phyloP scores from a whole-genome alignment of 495 filamentous ascomycete species.

The Choiromyces venosus region DNA sequence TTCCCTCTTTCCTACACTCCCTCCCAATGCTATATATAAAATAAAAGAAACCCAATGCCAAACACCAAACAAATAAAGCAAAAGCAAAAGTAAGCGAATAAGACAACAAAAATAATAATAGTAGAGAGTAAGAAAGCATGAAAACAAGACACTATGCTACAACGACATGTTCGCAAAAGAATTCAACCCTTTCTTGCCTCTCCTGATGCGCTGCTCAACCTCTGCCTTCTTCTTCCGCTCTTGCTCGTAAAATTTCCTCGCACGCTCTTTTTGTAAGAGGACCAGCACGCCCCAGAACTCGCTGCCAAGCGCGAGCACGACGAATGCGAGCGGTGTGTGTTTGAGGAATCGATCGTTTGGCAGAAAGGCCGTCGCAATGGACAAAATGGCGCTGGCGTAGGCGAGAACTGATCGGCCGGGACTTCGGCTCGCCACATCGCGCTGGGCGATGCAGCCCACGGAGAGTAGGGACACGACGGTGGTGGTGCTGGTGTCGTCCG shows the following conservation, averaged over 20 bases:
- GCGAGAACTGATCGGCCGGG: not conserved
- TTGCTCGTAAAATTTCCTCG: slow-evolving; percentile 19
- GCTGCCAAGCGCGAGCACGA: not conserved
- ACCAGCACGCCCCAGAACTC: slow-evolving; percentile 24
- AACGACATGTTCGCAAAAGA: not conserved
- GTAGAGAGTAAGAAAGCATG: not conserved
- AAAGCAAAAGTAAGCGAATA: not conserved
- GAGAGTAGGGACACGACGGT: not conserved
- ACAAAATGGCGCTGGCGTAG: not conserved
- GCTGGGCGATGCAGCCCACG: not conserved
- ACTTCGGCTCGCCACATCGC: not conserved
- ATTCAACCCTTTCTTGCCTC: slow-evolving; percentile 1
- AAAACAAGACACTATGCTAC: not conserved
- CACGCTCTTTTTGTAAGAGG: slow-evolving; percentile 14
- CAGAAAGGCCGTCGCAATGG: not conserved
- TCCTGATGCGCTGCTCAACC: slow-evolving; percentile 15
- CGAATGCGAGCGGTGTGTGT: slow-evolving; percentile 41
- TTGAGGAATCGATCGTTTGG: not conserved
- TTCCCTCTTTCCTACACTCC: not conserved
- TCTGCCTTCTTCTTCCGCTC: slow-evolving; percentile 9
- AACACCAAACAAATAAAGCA: not conserved
- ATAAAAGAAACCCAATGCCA: not conserved
- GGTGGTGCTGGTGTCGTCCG: not conserved
- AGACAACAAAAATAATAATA: no score
- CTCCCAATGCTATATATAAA: not conserved